Evolutionary conservation across 2,329 filamentous ascomycete genomes (phyloP).

Genomic region (Daldinia sp.): DNA sequence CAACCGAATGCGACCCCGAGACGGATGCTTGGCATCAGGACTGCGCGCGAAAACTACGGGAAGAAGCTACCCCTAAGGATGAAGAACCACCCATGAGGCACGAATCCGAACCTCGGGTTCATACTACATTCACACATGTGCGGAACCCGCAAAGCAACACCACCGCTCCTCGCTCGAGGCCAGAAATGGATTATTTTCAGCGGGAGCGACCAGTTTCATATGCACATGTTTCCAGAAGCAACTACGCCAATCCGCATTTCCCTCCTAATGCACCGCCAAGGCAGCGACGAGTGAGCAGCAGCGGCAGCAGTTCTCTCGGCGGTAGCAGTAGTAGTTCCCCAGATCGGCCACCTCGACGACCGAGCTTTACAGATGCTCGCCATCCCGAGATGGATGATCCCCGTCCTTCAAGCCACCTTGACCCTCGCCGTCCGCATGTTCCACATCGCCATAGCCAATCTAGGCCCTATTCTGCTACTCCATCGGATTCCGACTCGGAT

Average conservation of each 20-base stretch:
- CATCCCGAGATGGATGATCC: slow-evolving; percentile 47
- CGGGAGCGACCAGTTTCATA: slow-evolving; percentile 49
- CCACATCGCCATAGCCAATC: slow-evolving; percentile 43
- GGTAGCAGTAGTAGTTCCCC: slow-evolving; percentile 48
- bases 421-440: slow-evolving; percentile 37
- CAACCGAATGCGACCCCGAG: slow-evolving; percentile 75
- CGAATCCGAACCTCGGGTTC: slow-evolving; percentile 41
- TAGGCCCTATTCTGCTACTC: slow-evolving; percentile 36
- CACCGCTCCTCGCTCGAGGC: slow-evolving; percentile 39
- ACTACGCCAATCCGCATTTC: slow-evolving; percentile 38
- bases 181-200: slow-evolving; percentile 49
- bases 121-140: slow-evolving; percentile 46
- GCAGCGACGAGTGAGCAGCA: slow-evolving; percentile 40
- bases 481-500: slow-evolving; percentile 41
- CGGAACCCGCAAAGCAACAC: slow-evolving; percentile 37
- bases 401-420: slow-evolving; percentile 31
- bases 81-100: slow-evolving; percentile 42
- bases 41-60: slow-evolving; percentile 74
- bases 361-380: slow-evolving; percentile 62
- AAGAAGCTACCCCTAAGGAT: slow-evolving; percentile 60
- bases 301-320: slow-evolving; percentile 44
- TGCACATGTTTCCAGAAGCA: slow-evolving; percentile 42
- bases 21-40: slow-evolving; percentile 86
- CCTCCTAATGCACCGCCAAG: slow-evolving; percentile 36
- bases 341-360: slow-evolving; percentile 54